Evolutionary conservation across 768 basidiomycete species (phyloP), one percentile per base, ranked within the genome.

Genomic region (Lactarius quietus): DNA sequence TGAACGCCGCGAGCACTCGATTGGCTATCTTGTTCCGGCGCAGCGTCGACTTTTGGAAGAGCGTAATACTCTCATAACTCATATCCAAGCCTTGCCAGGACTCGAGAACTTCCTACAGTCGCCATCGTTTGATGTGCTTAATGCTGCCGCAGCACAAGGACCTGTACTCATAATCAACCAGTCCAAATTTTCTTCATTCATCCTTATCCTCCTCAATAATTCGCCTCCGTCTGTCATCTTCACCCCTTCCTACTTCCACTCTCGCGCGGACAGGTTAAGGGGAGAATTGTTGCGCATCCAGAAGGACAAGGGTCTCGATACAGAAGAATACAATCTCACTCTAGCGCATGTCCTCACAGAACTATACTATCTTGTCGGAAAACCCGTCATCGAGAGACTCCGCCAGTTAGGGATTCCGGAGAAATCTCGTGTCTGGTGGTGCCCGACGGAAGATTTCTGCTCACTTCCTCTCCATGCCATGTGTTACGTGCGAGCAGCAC

Each of bases 391-490:
- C 45, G 45, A 48, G 12, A 14, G 45, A 23, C 23, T 48, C 45
- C 45, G 23, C 23, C n/a, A 48, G 45, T 48, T 48, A 6, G 14
- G 23, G 0, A 5, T 48, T 48, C 45, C 23, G 45, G 23, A 48
- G 12, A 48, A 48, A 48, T 48, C 45, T 48, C 45, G 45, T 5
- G 45, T 35, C 6, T 38, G 33, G 45, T 48, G 45, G 45, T 48
- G 23, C 23, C 45, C 45, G 5, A 48, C 45, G 9, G 12, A 10
- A 0, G 55, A n/a, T 12, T 57, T 57, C n/a, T 57, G 55, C 3
- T 57, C 55, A 9, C 35, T 57, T 26, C 55, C 55, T 12, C 55
- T 57, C n/a, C 55, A 57, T 6, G 55, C 55, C 5, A 57, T 57
- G 55, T 33, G 55, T 12, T n/a, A n/a, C n/a, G n/a, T n/a, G n/a